Conservation (phyloP, 257 asterid genomes). For the Capsicum baccatum region DNA sequence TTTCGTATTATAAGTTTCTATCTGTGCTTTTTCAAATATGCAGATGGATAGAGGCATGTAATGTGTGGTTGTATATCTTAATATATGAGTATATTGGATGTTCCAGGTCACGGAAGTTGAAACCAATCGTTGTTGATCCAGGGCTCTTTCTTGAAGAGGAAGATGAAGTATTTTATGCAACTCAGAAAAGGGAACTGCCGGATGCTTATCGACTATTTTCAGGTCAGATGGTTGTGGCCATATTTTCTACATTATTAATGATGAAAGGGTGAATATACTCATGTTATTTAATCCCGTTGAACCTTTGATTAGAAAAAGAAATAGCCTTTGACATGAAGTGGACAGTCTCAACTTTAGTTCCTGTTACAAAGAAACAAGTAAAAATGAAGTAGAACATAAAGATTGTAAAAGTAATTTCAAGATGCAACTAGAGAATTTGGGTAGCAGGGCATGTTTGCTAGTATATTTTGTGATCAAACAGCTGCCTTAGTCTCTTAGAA, state of each 20-base stretch:
- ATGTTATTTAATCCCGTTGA: background rate
- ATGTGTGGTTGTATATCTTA: background rate
- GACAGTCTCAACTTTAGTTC: background rate
- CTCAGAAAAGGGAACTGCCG: conserved; percentile 82
- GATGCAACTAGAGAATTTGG: background rate
- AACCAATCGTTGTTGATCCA: conserved; percentile 90
- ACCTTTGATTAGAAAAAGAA: background rate
- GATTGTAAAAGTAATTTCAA: background rate
- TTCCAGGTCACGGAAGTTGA: conserved; percentile 73
- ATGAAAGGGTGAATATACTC: background rate
- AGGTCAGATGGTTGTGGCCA: conserved; percentile 48
- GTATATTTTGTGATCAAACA: no score
- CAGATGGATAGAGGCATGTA: conserved; percentile 5
- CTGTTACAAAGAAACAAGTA: background rate
- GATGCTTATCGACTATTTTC: conserved; percentile 78
- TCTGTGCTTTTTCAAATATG: background rate
- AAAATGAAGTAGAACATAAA: background rate
- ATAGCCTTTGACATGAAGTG: background rate
- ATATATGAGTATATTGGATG: conserved; percentile 18
- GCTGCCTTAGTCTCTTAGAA: no score
- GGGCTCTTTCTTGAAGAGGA: conserved; percentile 71
- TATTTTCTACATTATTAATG: background rate
- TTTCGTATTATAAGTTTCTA: conserved; percentile 16
- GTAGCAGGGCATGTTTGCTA: no score
- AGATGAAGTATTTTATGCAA: conserved; percentile 74